Percentiles rank a stretch among this genome's conserved stretches.
Evolutionary conservation across 352 stramenopile genomes (phyloP).

Genomic region (Phytophthora pistaciae): DNA sequence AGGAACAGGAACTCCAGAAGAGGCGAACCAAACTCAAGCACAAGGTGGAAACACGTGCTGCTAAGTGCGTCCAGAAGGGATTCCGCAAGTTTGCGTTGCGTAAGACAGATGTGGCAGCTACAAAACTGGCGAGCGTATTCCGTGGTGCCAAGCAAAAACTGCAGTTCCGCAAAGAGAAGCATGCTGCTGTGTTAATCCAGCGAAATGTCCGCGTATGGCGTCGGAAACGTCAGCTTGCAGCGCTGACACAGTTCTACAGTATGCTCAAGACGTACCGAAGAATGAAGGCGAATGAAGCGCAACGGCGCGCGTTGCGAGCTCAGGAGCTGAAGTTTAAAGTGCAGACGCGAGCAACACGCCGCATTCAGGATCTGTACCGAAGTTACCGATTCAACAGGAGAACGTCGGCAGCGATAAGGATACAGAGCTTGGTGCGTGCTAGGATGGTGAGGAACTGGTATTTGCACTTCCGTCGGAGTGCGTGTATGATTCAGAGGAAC

Average conservation of each 20-base stretch:
- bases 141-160: conserved; percentile 30
- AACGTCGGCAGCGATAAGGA: conserved; percentile 37
- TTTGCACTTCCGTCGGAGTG: conserved; percentile 15
- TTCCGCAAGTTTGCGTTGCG: conserved; percentile 36
- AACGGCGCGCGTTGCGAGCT: conserved; percentile 20
- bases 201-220: conserved; percentile 54
- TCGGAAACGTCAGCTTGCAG: conserved; percentile 38
- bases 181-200: conserved; percentile 40
- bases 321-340: conserved; percentile 29
- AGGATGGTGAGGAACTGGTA: conserved; percentile 31
- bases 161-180: conserved; percentile 32
- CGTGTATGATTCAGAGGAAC: conserved; percentile 45
- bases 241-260: conserved; percentile 46
- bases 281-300: conserved; percentile 38
- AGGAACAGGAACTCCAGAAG: conserved; percentile 39
- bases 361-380: conserved; percentile 29
- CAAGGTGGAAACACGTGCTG: conserved; percentile 45
- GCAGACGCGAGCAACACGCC: conserved; percentile 25
- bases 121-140: conserved; percentile 42
- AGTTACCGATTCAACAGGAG: conserved; percentile 30
- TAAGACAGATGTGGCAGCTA: conserved; percentile 35
- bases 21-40: conserved; percentile 26
- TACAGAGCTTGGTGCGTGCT: conserved; percentile 39
- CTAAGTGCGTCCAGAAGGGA: conserved; percentile 33
- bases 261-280: conserved; percentile 46